Evolutionary conservation across 2,329 filamentous ascomycete species (phyloP).

Genomic region (Neofusicoccum kwambonambiense): DNA sequence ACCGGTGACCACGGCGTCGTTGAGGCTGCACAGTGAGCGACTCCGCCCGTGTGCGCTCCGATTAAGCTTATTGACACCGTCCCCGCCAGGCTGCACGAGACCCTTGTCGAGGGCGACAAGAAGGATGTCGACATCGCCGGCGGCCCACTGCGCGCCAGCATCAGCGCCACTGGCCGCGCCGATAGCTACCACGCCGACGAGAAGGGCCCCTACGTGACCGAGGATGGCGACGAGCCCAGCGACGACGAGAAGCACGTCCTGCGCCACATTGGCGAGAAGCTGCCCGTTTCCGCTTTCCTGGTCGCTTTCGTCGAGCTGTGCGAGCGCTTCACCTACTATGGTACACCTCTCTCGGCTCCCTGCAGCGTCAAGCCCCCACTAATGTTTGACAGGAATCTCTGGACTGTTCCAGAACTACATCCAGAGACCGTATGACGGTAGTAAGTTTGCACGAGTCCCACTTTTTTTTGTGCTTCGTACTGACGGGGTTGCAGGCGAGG

Average conservation of each 20-base stretch:
- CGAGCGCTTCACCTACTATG: slow-evolving; percentile 37
- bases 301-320: slow-evolving; percentile 39
- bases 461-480: neutral
- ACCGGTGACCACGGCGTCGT: slow-evolving; percentile 15
- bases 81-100: neutral
- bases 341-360: neutral
- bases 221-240: slow-evolving; percentile 31
- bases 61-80: neutral
- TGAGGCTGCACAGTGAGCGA: slow-evolving; percentile 4
- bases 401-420: slow-evolving; percentile 42
- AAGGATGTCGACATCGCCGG: slow-evolving; percentile 4
- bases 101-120: neutral
- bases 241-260: slow-evolving; percentile 34
- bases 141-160: slow-evolving; percentile 8
- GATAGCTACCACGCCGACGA: slow-evolving; percentile 13
- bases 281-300: slow-evolving; percentile 36
- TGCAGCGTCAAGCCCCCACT: neutral
- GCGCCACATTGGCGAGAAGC: slow-evolving; percentile 34
- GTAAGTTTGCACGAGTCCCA: neutral
- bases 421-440: slow-evolving; percentile 22
- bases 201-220: slow-evolving; percentile 2
- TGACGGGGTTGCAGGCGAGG: neutral
- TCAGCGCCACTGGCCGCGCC: neutral
- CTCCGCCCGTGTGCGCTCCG: neutral
- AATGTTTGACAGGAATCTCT: slow-evolving; percentile 20